These are phyloP conservation scores for Yamadazyma philogaea DNA, from an alignment of 805 yeast genomes.

Conservation along the genomic window DNA sequence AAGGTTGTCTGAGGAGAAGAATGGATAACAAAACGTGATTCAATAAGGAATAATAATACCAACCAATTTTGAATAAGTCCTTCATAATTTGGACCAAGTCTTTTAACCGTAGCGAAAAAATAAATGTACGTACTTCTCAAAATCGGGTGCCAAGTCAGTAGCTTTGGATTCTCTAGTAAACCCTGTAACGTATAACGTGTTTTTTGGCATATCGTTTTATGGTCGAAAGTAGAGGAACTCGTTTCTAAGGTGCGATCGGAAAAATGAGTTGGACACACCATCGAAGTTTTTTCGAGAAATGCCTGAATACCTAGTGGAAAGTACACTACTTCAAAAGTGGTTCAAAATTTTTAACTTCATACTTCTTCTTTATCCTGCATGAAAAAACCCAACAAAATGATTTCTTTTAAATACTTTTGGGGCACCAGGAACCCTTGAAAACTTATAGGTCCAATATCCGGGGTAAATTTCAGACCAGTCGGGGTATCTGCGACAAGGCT, in stretches of 20 bases:
- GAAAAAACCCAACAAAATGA: conserved; percentile 8
- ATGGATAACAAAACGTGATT: conserved; percentile 6
- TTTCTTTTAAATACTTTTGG: conserved; percentile 7
- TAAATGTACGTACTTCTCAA: conserved; percentile 53
- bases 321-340: too few relatives aligned
- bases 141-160: conserved; percentile 54
- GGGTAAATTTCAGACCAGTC: neutral
- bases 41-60: conserved; percentile 7
- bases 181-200: conserved; percentile 57
- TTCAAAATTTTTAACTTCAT: neutral
- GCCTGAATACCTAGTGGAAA: neutral
- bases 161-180: conserved; percentile 54
- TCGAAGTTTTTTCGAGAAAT: neutral
- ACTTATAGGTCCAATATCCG: too few relatives aligned
- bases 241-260: neutral
- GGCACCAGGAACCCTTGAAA: neutral
- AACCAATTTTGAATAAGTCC: conserved; percentile 5
- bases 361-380: neutral
- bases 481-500: neutral
- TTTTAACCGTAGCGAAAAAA: neutral
- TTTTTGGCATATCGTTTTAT: conserved; percentile 37
- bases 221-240: neutral
- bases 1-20: neutral
- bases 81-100: conserved; percentile 6
- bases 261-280: neutral